Evolutionary conservation across 306 rosid species (phyloP), one percentile per base, ranked within the genome.

Genomic region (Carpinus viminea): DNA sequence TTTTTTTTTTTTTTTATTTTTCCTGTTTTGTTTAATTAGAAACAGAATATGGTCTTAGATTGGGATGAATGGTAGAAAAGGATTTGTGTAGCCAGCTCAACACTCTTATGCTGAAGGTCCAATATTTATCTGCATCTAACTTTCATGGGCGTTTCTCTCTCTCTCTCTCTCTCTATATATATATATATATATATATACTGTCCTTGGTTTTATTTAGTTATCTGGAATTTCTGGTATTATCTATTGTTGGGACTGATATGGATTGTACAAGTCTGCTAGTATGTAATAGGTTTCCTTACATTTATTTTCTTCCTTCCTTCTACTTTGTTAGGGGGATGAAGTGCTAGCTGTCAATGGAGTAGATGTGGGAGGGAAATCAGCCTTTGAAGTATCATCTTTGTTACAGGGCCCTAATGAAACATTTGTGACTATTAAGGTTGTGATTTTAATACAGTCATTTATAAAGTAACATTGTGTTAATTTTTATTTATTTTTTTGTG

Each of bases 401-500:
- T 83, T 95, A 85, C 98, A 92, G 80, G 98, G 97, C 72, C 98
- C 98, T 18, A 91, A 86, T 60, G 97, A 92, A 86, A 95, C 98
- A 57, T 81, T 86, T 71, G 98, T 95, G 81, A 82, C 91, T 75
- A 85, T 95, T 76, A 92, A 87, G 98, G 98, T 95, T 79, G 79
- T 80, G 81, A 83, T 84, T 85, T 76, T 81, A 77, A 72, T 80
- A 31, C 3, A 74, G 74, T 81, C 78, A 85, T 62, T 73, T 74
- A 73, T 74, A 59, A 55, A 47, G 51, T 47, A 65, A 10, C 55
- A 36, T 36, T 68, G 57, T 66, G 55, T 84, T 82, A 74, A 79
- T 36, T 62, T 78, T 24, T 24, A 24, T 61, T 79, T n/a, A n/a
- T n/a, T 54, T 80, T 55, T 80, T 79, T 64, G 28, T 70, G 31